Evolutionary conservation across 2,329 filamentous ascomycete genomes (phyloP).

Genomic region (Pyrenochaeta sp.): DNA sequence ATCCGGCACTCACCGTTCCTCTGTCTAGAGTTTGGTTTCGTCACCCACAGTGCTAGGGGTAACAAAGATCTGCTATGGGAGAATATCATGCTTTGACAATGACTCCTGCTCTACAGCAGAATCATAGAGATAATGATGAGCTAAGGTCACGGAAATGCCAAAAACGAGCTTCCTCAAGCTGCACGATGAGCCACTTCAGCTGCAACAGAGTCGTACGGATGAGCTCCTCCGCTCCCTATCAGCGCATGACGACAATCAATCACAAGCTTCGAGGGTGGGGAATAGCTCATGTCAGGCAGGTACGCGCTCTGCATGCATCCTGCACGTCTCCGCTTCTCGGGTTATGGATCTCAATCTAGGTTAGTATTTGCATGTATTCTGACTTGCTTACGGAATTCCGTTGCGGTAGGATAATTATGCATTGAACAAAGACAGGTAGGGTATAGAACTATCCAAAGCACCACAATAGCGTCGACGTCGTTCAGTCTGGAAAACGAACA

Average conservation of each 20-base stretch:
- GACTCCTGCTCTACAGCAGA: neutral
- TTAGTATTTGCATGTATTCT: neutral
- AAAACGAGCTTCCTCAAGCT: too few relatives aligned
- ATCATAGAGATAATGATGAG: too few relatives aligned
- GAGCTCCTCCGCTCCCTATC: neutral
- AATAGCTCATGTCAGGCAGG: neutral
- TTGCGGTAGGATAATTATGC: neutral
- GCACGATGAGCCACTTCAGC: neutral
- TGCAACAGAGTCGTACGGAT: neutral
- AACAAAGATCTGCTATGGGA: neutral
- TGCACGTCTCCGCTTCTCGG: neutral
- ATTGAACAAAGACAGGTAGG: neutral
- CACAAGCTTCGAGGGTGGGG: neutral
- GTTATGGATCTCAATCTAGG: neutral
- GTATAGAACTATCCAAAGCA: constrained; percentile 19
- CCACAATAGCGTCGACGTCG: constrained; percentile 10
- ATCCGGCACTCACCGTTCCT: neutral
- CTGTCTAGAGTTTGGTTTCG: neutral
- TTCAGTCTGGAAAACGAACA: constrained; percentile 6
- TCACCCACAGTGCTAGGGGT: neutral
- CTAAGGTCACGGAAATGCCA: too few relatives aligned
- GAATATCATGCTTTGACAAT: neutral
- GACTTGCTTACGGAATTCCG: neutral
- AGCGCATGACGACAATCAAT: neutral
- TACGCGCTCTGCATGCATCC: neutral